phyloP scores from a whole-genome alignment of 1,139 yeast species.

The Suhomyces chickasaworum region DNA sequence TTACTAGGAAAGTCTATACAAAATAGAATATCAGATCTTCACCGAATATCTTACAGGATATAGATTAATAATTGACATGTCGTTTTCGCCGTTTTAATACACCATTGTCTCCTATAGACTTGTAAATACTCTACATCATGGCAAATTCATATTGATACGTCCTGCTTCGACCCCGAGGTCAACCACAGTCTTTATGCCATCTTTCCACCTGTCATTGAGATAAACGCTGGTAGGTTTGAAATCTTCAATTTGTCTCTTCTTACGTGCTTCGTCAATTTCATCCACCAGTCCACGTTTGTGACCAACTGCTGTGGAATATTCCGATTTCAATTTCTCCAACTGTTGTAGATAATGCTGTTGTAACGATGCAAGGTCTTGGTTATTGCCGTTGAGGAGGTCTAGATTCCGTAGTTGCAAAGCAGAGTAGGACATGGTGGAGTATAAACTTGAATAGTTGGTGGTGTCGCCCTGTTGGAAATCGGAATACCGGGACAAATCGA shows the following conservation, averaged over 20 bases:
- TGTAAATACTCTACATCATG: neutral
- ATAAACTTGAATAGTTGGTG: conserved; percentile 26
- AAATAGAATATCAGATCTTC: no score
- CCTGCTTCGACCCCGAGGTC: conserved; percentile 38
- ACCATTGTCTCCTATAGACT: neutral
- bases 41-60: neutral
- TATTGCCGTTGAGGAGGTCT: conserved; percentile 25
- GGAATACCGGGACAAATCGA: conserved; percentile 36
- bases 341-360: conserved; percentile 25
- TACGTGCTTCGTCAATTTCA: conserved; percentile 32
- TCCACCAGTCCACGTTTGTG: conserved; percentile 36
- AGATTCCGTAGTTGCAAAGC: conserved; percentile 33
- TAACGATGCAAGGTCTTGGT: conserved; percentile 20
- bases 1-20: no score
- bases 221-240: conserved; percentile 40
- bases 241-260: conserved; percentile 37
- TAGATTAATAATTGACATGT: neutral
- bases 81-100: neutral
- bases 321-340: conserved; percentile 22
- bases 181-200: conserved; percentile 39
- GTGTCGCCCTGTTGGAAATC: conserved; percentile 21
- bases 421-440: conserved; percentile 36
- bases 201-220: conserved; percentile 41
- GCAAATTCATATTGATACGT: conserved; percentile 20
- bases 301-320: conserved; percentile 20